phyloP scores from a whole-genome alignment of 1,284 basidiomycete species.

The Cryptococcus maquisensis region DNA sequence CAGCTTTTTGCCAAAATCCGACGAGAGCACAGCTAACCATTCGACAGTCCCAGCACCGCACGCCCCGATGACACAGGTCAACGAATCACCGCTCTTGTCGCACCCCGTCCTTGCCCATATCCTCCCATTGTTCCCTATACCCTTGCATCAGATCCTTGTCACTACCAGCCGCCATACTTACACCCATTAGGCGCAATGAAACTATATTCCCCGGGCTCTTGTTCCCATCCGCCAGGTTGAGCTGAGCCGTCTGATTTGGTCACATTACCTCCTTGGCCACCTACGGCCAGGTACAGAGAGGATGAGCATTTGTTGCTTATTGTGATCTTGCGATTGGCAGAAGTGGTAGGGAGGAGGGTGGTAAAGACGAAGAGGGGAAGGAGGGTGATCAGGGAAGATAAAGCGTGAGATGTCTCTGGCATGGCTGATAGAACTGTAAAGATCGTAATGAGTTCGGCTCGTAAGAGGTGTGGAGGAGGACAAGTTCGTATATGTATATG shows the following conservation, averaged over 20 bases:
- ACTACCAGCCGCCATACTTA: slow-evolving; percentile 2
- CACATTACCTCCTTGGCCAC: background rate
- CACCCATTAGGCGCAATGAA: slow-evolving; percentile 19
- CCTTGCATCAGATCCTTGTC: background rate
- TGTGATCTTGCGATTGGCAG: slow-evolving; percentile 5
- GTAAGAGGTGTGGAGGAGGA: background rate
- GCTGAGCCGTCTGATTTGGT: slow-evolving; percentile 1
- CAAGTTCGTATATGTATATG: background rate
- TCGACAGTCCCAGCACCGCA: slow-evolving; percentile 8
- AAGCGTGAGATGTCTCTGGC: background rate
- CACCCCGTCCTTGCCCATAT: slow-evolving; percentile 25
- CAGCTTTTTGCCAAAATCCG: background rate
- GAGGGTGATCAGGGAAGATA: background rate
- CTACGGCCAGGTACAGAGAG: slow-evolving; percentile 17
- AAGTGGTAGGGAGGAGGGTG: background rate
- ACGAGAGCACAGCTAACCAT: slow-evolving; percentile 14
- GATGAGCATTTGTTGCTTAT: slow-evolving; percentile 20
- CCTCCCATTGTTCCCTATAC: slow-evolving; percentile 8
- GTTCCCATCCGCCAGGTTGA: slow-evolving; percentile 12
- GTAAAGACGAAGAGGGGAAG: background rate
- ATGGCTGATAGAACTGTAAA: background rate
- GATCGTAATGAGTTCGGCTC: background rate
- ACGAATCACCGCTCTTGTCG: slow-evolving; percentile 4
- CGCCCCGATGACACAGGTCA: slow-evolving; percentile 17
- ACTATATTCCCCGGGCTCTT: slow-evolving; percentile 4